Evolutionary conservation across 148 eudicot genomes (phyloP).

Genomic region (Silene conica): DNA sequence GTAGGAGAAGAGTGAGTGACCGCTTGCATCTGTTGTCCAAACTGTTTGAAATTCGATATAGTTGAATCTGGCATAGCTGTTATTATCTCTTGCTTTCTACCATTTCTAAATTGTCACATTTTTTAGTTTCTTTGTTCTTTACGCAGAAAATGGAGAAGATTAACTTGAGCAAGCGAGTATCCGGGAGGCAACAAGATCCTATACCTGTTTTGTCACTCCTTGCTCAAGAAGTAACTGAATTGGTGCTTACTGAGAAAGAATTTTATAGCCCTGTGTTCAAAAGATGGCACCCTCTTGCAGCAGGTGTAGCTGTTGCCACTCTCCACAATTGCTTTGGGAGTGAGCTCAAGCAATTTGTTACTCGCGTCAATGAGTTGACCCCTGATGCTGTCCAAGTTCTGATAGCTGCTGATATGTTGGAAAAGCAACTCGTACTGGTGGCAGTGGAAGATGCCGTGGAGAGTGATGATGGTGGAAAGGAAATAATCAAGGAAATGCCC

Average conservation of each 20-base stretch:
- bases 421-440: constrained; percentile 81
- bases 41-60: constrained; percentile 2
- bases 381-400: constrained; percentile 87
- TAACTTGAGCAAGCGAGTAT: constrained; percentile 53
- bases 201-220: constrained; percentile 77
- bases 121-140: constrained; percentile 18
- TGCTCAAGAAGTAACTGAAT: constrained; percentile 78
- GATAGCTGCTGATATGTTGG: constrained; percentile 82
- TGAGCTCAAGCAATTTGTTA: constrained; percentile 81
- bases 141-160: constrained; percentile 80
- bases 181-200: constrained; percentile 52
- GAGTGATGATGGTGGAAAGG: constrained; percentile 95
- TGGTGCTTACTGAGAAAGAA: constrained; percentile 84
- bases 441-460: constrained; percentile 92
- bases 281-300: constrained; percentile 91
- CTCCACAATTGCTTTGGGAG: constrained; percentile 77
- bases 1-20: not conserved
- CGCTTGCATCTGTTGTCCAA: not conserved
- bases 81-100: not conserved
- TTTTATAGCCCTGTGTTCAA: constrained; percentile 76
- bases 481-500: constrained; percentile 78
- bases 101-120: not conserved
- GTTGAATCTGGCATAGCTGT: not conserved
- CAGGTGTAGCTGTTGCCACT: constrained; percentile 81
- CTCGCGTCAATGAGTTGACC: constrained; percentile 68